Conservation (phyloP, 1,139 yeast genomes). For the Lodderomyces orthopsilosis region DNA sequence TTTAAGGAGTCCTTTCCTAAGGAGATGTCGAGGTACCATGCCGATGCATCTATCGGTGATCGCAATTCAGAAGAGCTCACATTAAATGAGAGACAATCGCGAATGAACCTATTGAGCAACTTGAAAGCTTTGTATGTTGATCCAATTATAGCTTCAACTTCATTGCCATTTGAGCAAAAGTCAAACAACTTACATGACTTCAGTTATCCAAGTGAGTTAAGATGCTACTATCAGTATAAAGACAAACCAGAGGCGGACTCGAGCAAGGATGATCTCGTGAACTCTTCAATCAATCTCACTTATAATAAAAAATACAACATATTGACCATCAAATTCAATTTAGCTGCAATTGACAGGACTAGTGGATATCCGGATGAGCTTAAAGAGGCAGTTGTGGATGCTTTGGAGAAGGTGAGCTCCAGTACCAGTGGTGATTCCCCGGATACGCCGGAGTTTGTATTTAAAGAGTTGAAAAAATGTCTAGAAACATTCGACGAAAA, state of each 20-base stretch:
- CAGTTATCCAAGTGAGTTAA: constrained; percentile 27
- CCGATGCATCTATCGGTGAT: constrained; percentile 9
- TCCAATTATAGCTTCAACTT: constrained; percentile 38
- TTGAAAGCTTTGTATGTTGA: constrained; percentile 38
- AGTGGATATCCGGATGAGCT: not conserved
- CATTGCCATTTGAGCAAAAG: constrained; percentile 30
- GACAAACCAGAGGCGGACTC: constrained; percentile 3
- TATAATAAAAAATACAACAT: constrained; percentile 16
- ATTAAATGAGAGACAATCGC: constrained; percentile 33
- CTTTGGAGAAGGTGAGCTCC: not conserved
- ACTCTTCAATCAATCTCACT: constrained; percentile 12
- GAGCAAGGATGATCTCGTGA: constrained; percentile 9
- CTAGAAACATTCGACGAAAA: constrained; percentile 17
- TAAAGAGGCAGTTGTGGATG: not conserved
- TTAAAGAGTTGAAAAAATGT: not conserved
- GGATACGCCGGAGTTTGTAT: not conserved
- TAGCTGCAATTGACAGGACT: constrained; percentile 7
- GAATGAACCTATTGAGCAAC: constrained; percentile 35
- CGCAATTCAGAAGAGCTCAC: constrained; percentile 9
- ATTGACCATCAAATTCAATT: constrained; percentile 23
- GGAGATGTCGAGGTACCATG: constrained; percentile 20
- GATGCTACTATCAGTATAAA: constrained; percentile 13
- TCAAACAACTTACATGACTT: constrained; percentile 31
- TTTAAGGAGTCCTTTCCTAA: constrained; percentile 32
- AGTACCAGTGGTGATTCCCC: not conserved